These are phyloP conservation scores for Buxus sempervirens DNA, from an alignment of 164 flowering plant species.

Conservation along the genomic window DNA sequence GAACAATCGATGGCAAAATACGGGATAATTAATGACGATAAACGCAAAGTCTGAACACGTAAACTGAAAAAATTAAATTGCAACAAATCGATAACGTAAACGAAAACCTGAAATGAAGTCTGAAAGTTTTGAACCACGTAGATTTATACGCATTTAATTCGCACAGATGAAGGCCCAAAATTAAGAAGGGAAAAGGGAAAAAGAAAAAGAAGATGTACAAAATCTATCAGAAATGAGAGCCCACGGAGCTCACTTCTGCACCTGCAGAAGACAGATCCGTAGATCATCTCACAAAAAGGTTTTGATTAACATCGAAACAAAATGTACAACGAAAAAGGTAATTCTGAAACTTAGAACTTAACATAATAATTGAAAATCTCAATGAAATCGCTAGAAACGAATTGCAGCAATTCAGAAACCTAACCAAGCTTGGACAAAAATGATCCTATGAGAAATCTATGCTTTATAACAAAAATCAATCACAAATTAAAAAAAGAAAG, in stretches of 20 bases:
- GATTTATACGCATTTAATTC: neutral
- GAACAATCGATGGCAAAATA: neutral
- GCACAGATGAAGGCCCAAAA: neutral
- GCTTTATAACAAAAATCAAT: neutral
- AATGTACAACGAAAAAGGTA: no score
- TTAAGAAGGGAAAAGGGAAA: neutral
- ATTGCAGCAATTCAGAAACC: no score
- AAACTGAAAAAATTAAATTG: neutral
- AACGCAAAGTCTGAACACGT: neutral
- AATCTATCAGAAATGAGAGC: neutral
- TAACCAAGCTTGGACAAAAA: no score
- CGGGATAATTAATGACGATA: neutral
- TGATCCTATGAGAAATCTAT: no score
- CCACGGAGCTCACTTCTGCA: neutral
- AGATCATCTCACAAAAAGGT: neutral
- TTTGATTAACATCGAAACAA: no score
- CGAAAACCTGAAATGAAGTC: neutral
- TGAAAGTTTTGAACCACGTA: neutral
- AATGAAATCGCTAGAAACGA: no score
- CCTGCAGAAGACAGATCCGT: neutral
- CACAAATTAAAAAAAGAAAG: neutral
- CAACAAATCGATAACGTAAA: neutral
- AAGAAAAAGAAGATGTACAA: neutral
- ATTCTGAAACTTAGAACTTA: no score
- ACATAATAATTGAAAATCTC: no score